Conservation (phyloP, 139 green algal species). For the Asterochloris sp. region DNA sequence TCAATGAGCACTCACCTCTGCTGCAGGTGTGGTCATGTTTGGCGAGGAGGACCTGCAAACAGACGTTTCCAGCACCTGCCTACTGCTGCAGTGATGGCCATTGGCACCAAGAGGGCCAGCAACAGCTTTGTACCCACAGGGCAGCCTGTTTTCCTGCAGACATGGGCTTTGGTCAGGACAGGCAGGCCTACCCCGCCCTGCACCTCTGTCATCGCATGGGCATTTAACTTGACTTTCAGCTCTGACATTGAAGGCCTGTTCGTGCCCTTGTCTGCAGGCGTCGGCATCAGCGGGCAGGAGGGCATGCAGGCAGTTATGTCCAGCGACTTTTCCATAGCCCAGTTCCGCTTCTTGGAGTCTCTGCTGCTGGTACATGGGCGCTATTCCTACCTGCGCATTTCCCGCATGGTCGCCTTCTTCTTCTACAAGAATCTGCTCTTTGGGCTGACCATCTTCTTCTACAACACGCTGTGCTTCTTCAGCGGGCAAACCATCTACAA, state of each 20-base stretch:
- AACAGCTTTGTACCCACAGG: too few species aligned
- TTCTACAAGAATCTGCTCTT: constrained; percentile 93
- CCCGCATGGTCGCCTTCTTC: constrained; percentile 50
- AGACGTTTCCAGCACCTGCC: too few species aligned
- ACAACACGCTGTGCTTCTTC: constrained; percentile 68
- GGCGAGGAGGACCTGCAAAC: too few species aligned
- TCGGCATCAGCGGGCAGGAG: constrained; percentile 90
- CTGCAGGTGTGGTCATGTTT: too few species aligned
- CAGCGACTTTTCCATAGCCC: constrained; percentile 84
- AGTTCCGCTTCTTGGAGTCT: constrained; percentile 77
- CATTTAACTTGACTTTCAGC: neutral
- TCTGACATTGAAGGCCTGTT: too few species aligned
- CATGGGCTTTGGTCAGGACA: too few species aligned
- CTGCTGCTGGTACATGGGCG: constrained; percentile 88
- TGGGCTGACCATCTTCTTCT: constrained; percentile 72
- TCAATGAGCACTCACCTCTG: too few species aligned
- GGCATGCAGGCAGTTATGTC: constrained; percentile 87
- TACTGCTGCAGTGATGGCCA: too few species aligned
- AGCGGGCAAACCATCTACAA: constrained; percentile 51
- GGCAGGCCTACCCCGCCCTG: neutral
- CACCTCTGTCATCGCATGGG: neutral
- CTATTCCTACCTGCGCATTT: constrained; percentile 74
- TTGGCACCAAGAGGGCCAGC: too few species aligned
- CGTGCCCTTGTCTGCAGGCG: constrained; percentile 32
- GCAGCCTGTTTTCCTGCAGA: too few species aligned